Conservation (phyloP, 169 alveolate species). For the Perkinsus chesapeaki region DNA sequence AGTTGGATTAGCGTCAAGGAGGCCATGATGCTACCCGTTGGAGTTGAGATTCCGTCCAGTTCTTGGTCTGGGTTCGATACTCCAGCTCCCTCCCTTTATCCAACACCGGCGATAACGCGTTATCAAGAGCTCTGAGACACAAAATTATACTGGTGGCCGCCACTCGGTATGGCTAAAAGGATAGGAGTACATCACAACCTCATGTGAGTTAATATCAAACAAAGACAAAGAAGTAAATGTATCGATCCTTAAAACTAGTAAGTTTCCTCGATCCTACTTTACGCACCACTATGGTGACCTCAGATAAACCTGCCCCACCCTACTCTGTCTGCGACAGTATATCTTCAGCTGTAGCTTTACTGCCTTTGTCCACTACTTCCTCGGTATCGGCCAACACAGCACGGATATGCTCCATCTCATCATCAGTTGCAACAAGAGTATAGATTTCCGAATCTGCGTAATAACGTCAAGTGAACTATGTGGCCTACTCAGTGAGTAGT, state of each 20-base stretch:
- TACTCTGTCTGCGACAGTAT: not conserved
- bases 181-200: not conserved
- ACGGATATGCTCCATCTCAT: not conserved
- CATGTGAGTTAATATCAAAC: not conserved
- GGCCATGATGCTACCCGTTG: not conserved
- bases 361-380: not conserved
- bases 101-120: not conserved
- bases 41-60: not conserved
- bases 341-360: not conserved
- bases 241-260: too few species aligned
- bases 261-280: too few species aligned
- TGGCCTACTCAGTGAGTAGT: not conserved
- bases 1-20: not conserved
- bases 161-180: not conserved
- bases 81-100: not conserved
- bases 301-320: not conserved
- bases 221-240: not conserved
- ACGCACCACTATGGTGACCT: too few species aligned
- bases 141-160: not conserved
- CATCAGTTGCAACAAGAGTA: not conserved
- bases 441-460: not conserved
- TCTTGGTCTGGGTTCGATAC: not conserved
- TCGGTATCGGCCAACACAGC: not conserved
- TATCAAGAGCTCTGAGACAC: not conserved
- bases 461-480: too few species aligned